Percentiles rank a stretch among this genome's conserved stretches.
These are phyloP conservation scores for Thymus quinquecostatus DNA, from an alignment of 257 asterid species.

Conservation along the genomic window DNA sequence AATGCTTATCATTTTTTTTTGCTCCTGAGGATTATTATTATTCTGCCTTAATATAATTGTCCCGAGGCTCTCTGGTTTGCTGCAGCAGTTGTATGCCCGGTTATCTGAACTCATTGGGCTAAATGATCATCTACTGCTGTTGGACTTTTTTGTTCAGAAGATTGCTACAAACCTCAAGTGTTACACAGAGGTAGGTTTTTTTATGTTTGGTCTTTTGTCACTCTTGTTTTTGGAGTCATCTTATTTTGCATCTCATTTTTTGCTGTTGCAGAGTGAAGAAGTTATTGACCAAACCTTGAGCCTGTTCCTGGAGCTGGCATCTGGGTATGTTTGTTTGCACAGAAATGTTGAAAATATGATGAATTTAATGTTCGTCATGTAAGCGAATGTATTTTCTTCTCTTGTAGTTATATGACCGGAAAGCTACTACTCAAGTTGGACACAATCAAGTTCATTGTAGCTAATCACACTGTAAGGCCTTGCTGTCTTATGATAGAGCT, in stretches of 20 bases:
- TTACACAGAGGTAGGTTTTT: conserved; percentile 68
- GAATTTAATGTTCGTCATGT: conserved; percentile 5
- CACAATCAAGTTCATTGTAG: conserved; percentile 82
- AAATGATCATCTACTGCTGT: conserved; percentile 85
- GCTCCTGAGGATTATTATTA: conserved; percentile 22
- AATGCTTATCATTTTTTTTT: conserved; percentile 9
- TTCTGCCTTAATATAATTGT: conserved; percentile 27
- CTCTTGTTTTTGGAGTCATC: conserved; percentile 23
- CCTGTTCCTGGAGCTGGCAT: conserved; percentile 91
- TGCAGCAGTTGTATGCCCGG: conserved; percentile 97
- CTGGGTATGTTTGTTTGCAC: conserved; percentile 69
- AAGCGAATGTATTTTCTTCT: conserved; percentile 26
- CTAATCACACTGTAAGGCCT: conserved; percentile 73
- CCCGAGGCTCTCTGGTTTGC: conserved; percentile 38
- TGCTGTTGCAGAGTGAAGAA: conserved; percentile 71
- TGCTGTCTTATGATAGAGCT: conserved; percentile 26
- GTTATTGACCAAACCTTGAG: conserved; percentile 88
- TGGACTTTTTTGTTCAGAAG: conserved; percentile 83
- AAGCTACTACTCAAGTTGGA: conserved; percentile 95
- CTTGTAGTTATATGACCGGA: conserved; percentile 89
- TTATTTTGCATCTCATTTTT: conserved; percentile 31
- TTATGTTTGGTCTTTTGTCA: conserved; percentile 16
- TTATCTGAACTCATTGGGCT: conserved; percentile 96
- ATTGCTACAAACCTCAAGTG: conserved; percentile 92
- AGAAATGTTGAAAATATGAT: conserved; percentile 6